phyloP scores from a whole-genome alignment of 768 basidiomycete species.

The Boletus fagicola region DNA sequence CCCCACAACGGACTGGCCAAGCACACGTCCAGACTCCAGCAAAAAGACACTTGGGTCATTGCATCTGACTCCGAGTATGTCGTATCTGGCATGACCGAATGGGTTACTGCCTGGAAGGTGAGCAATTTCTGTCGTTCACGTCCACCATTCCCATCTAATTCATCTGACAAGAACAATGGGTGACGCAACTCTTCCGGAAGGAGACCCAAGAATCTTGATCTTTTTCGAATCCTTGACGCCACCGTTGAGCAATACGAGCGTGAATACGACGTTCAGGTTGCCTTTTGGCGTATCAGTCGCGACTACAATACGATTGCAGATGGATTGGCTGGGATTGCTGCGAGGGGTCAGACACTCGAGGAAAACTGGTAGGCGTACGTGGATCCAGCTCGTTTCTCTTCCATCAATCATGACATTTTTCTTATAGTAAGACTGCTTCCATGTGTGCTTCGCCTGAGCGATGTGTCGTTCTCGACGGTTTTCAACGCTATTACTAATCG shows the following conservation, averaged over 20 bases:
- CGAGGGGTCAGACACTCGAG: neutral
- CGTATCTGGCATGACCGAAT: slow-evolving; percentile 1
- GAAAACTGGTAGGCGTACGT: neutral
- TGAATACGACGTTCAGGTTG: neutral
- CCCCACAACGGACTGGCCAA: neutral
- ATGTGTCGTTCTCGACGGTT: neutral
- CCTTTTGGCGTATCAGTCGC: slow-evolving; percentile 2
- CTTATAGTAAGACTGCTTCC: neutral
- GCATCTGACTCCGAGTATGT: slow-evolving; percentile 1
- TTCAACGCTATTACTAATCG: neutral
- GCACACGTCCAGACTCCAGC: neutral
- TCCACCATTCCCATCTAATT: neutral
- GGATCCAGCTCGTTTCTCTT: neutral
- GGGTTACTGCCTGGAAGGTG: slow-evolving; percentile 6
- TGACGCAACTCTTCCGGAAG: neutral
- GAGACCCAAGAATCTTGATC: slow-evolving; percentile 5
- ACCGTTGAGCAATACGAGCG: neutral
- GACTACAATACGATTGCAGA: neutral
- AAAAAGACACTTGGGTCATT: neutral
- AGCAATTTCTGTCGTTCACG: neutral
- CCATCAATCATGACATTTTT: neutral
- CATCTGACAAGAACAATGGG: neutral
- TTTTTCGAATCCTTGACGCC: slow-evolving; percentile 1
- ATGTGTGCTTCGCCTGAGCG: neutral
- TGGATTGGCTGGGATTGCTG: neutral